Evolutionary conservation across 1,284 basidiomycete species (phyloP).

Genomic region (Microbotryum intermedium): DNA sequence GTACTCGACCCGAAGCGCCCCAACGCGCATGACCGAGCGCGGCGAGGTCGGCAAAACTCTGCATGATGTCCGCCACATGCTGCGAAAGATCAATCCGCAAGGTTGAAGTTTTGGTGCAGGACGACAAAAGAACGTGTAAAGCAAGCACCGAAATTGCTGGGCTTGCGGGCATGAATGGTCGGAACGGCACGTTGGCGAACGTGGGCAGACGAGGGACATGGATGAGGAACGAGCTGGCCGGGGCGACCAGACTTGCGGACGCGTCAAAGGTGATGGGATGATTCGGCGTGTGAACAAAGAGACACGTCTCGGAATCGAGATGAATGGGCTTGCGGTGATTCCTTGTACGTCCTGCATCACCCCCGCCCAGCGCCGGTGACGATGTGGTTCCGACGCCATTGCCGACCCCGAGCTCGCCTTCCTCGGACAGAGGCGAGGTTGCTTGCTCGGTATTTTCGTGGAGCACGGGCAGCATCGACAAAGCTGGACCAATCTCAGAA

Average conservation of each 20-base stretch:
- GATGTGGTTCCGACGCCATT: neutral
- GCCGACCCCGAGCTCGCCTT: neutral
- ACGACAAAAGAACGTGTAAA: slow-evolving; percentile 25
- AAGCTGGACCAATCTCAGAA: neutral
- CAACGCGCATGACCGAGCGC: slow-evolving; percentile 23
- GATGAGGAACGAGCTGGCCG: slow-evolving; percentile 17
- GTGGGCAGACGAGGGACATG: slow-evolving; percentile 19
- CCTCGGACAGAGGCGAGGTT: neutral
- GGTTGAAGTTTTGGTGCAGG: slow-evolving; percentile 18
- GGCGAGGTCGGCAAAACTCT: slow-evolving; percentile 26
- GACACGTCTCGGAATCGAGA: slow-evolving; percentile 10
- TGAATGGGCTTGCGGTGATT: slow-evolving; percentile 5
- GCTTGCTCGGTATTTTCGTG: slow-evolving; percentile 7
- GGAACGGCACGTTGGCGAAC: slow-evolving; percentile 5
- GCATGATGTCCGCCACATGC: slow-evolving; percentile 23
- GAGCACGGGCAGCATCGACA: neutral
- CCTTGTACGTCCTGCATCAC: neutral
- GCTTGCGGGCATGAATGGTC: neutral
- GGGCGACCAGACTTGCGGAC: slow-evolving; percentile 9
- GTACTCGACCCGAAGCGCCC: slow-evolving; percentile 17
- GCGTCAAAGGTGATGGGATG: slow-evolving; percentile 19
- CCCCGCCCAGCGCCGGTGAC: too few species aligned
- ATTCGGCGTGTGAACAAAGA: slow-evolving; percentile 18
- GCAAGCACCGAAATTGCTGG: slow-evolving; percentile 12
- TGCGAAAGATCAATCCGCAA: slow-evolving; percentile 15